Evolutionary conservation across 345 rosid genomes (phyloP).

Genomic region (Erodium maritimum): DNA sequence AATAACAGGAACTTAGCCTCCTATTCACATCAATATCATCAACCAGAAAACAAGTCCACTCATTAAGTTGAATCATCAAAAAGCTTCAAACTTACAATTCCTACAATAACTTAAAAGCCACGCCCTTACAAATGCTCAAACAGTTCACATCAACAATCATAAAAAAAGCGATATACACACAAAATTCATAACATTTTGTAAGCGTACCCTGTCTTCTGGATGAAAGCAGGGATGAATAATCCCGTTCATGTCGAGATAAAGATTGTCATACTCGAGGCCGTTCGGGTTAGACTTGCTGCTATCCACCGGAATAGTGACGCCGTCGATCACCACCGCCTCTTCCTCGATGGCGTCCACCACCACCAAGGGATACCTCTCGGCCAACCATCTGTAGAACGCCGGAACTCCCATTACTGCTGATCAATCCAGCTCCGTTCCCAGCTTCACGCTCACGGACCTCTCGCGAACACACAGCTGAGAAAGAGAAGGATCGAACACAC

Average conservation of each 20-base stretch:
- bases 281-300: slow-evolving; percentile 79
- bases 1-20: too few relatives aligned
- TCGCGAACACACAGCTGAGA: too few relatives aligned
- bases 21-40: too few relatives aligned
- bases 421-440: neutral
- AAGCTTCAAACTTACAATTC: too few relatives aligned
- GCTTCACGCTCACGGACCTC: too few relatives aligned
- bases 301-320: slow-evolving; percentile 60
- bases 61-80: too few relatives aligned
- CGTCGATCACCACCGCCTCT: slow-evolving; percentile 58
- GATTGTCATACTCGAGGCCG: slow-evolving; percentile 62
- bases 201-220: slow-evolving; percentile 73
- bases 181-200: too few relatives aligned
- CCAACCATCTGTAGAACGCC: slow-evolving; percentile 89
- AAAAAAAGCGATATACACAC: too few relatives aligned
- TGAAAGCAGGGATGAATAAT: slow-evolving; percentile 97
- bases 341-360: slow-evolving; percentile 76
- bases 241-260: slow-evolving; percentile 98
- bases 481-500: too few relatives aligned
- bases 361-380: slow-evolving; percentile 74
- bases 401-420: slow-evolving; percentile 69
- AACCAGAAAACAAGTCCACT: too few relatives aligned
- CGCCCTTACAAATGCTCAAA: neutral
- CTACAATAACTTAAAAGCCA: too few relatives aligned
- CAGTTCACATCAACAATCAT: neutral